Evolutionary conservation across 305 asterid genomes (phyloP).

Genomic region (Fraxinus dipetala): DNA sequence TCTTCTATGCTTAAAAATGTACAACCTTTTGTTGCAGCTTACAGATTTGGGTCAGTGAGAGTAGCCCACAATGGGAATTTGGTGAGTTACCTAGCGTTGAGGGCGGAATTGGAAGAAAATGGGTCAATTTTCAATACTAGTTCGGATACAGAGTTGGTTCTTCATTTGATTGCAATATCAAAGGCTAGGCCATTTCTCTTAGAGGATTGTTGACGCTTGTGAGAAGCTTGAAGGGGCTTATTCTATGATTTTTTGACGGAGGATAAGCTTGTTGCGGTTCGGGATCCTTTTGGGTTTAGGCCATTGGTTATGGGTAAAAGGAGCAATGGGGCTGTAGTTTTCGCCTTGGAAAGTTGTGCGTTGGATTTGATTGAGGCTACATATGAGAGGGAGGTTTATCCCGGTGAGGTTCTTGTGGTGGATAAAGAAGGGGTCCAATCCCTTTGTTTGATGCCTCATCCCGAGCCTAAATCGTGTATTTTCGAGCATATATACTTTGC

Average conservation of each 20-base stretch:
- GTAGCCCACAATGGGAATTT: conserved; percentile 91
- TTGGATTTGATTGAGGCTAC: conserved; percentile 76
- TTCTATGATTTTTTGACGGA: conserved; percentile 67
- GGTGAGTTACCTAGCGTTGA: conserved; percentile 65
- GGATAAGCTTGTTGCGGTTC: conserved; percentile 73
- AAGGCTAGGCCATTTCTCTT: conserved; percentile 68
- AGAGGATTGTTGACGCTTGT: conserved; percentile 82
- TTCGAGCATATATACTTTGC: conserved; percentile 67
- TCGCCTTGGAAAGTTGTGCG: conserved; percentile 86
- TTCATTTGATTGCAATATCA: conserved; percentile 72
- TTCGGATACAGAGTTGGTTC: conserved; percentile 65
- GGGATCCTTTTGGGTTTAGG: conserved; percentile 82
- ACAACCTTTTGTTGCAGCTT: conserved; percentile 91
- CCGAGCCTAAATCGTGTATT: conserved; percentile 49
- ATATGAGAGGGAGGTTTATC: conserved; percentile 50
- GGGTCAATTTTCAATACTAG: conserved; percentile 81
- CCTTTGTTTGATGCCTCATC: conserved; percentile 54
- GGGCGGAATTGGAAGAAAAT: conserved; percentile 69
- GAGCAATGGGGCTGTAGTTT: conserved; percentile 74
- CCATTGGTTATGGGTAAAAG: conserved; percentile 93
- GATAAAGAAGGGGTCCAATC: conserved; percentile 64
- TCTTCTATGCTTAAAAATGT: conserved; percentile 85
- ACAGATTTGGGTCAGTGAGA: conserved; percentile 56
- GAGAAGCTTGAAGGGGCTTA: conserved; percentile 80
- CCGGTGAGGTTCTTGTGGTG: conserved; percentile 66